These are phyloP conservation scores for Rhododendron griersonianum DNA, from an alignment of 148 eudicot genomes.

Conservation along the genomic window DNA sequence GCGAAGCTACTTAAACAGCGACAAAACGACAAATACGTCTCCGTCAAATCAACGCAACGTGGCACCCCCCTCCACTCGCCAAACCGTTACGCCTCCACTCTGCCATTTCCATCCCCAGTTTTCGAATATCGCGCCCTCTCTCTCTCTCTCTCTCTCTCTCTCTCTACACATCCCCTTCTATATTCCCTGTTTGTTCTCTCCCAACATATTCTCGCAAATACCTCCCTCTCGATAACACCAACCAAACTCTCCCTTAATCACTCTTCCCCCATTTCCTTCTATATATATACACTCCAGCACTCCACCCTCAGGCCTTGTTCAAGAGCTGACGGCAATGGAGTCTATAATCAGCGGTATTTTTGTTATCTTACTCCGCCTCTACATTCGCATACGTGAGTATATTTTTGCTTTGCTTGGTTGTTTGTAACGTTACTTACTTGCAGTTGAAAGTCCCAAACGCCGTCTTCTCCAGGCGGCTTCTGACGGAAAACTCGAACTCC, in stretches of 20 bases:
- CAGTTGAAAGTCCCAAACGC: background rate
- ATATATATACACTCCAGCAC: background rate
- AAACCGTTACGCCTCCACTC: background rate
- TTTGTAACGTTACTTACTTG: background rate
- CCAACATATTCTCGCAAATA: background rate
- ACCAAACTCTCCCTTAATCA: background rate
- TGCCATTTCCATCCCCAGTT: background rate
- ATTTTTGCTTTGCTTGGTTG: background rate
- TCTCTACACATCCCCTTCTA: too few relatives aligned
- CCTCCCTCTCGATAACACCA: background rate
- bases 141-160: too few relatives aligned
- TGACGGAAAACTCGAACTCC: constrained; percentile 1
- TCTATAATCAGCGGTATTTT: background rate
- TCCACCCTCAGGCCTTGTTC: background rate
- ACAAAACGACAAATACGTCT: too few relatives aligned
- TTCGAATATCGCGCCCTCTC: background rate
- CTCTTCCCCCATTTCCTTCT: background rate
- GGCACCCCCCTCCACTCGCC: background rate
- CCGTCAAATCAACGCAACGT: background rate
- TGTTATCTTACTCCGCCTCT: background rate
- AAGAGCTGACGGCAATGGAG: background rate
- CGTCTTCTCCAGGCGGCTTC: constrained; percentile 2
- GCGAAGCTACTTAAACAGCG: too few relatives aligned
- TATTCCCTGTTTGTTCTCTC: background rate
- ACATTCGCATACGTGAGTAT: too few relatives aligned